Evolutionary conservation across 768 basidiomycete species (phyloP).

Genomic region (Tylopilus plumbeoviolaceoides): DNA sequence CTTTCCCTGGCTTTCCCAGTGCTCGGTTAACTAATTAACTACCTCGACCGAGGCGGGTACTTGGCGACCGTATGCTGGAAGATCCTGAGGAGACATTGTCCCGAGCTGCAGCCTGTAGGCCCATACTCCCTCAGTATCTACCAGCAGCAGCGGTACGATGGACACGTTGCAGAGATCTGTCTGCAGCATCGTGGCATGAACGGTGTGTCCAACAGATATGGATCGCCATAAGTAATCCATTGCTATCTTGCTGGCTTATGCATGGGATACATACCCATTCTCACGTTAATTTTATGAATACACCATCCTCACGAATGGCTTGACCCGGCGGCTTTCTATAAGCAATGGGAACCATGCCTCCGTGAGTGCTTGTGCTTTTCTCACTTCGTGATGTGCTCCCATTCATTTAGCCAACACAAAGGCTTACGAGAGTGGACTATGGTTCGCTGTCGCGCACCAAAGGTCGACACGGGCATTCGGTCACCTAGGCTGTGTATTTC

Average conservation of each 20-base stretch:
- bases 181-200: not conserved
- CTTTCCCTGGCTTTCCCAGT: not conserved
- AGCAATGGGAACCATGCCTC: not conserved
- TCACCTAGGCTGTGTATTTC: not conserved
- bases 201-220: not conserved
- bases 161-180: not conserved
- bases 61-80: slow-evolving; percentile 18
- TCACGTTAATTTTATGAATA: not conserved
- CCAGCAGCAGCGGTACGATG: not conserved
- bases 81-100: not conserved
- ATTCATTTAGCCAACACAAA: not conserved
- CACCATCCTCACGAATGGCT: not conserved
- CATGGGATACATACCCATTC: not conserved
- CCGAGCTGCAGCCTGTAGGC: not conserved
- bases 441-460: not conserved
- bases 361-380: not conserved
- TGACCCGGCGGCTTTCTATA: not conserved
- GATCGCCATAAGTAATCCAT: not conserved
- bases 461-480: no score
- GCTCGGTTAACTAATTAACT: not conserved
- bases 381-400: not conserved
- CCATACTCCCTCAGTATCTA: no score
- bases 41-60: not conserved
- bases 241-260: not conserved
- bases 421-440: not conserved